Base-by-base conservation (phyloP, 768 basidiomycete genomes). In the Pleurotus tuoliensis region DNA sequence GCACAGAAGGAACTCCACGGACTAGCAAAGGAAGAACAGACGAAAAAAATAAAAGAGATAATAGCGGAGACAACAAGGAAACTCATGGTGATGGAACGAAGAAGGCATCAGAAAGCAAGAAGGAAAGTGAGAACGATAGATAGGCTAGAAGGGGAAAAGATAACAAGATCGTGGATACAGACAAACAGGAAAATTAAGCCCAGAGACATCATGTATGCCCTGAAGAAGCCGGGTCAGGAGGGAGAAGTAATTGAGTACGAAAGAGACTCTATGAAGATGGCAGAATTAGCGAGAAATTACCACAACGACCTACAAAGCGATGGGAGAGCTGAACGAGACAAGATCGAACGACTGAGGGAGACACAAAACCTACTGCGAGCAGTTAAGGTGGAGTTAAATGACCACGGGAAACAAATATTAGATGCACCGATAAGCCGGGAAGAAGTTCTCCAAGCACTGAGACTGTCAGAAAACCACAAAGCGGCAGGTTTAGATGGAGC, bases 51-150 rank as follows among this genome's bases (percentile, higher is more conserved):
- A 2, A 22, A 22, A 22, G 22, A 22, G 3, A 22, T 22, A 22
- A 22, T 22, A 22, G 22, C 22, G 2, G 22, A 22, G 22, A 22
- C 22, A 22, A 22, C 22, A 22, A 2, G 3, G 22, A 22, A 22
- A 3, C 22, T 22, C 3, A 22, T 3, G 3, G 22, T 3, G 3
- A 22, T 22, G 22, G 48, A 56, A 47, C 47, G 22, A 4, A 56
- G 56, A 12, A 25, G 53, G 41, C 59, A 62, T 34, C 47, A 22
- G 1, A 50, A 43, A 25, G 22, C 16, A n/a, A 56, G 56, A 22
- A 53, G 49, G 16, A 41, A 55, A 11, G 44, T 52, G 3, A 49
- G 40, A n/a, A 52, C 56, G 3, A 45, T 43, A 3, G 22, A 22
- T 3, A 22, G 22, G 3, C 22, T 22, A 3, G 22, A 22, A 22